A percentile compares a stretch with the other conserved stretches of the same genome.
These are phyloP conservation scores for Pleurotus djamor DNA, from an alignment of 768 basidiomycete genomes.

Conservation along the genomic window DNA sequence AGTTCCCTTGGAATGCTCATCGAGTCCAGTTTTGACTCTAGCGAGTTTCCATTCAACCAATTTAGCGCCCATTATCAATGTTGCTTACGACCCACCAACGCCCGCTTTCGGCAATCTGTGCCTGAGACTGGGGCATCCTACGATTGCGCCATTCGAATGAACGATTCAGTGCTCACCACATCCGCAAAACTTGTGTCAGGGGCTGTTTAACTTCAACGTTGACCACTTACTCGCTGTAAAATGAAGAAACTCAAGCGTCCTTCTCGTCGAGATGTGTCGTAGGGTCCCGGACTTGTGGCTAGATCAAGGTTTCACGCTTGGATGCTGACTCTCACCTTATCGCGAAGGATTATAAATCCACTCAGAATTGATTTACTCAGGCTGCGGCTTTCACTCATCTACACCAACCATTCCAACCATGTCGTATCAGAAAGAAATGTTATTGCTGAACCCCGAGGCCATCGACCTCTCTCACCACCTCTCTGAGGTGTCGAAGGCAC, in stretches of 20 bases:
- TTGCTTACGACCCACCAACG: too few relatives aligned
- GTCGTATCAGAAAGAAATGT: background rate
- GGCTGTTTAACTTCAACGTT: background rate
- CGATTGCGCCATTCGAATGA: background rate
- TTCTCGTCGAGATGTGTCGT: too few relatives aligned
- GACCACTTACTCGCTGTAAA: too few relatives aligned
- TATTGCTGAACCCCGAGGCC: constrained; percentile 28
- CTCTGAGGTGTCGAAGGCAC: constrained; percentile 48
- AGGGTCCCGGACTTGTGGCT: background rate
- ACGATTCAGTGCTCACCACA: background rate
- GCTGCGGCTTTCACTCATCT: background rate
- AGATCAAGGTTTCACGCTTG: background rate
- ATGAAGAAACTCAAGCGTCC: too few relatives aligned
- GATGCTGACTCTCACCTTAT: constrained; percentile 5
- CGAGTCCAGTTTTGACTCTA: too few relatives aligned
- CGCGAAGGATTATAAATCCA: constrained; percentile 4
- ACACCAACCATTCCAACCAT: background rate
- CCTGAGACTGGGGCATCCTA: background rate
- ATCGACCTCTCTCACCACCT: constrained; percentile 75
- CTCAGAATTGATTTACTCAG: background rate
- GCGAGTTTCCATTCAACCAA: too few relatives aligned
- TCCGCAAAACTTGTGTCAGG: background rate
- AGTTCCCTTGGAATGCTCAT: too few relatives aligned
- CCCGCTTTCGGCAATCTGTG: background rate
- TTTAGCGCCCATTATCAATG: too few relatives aligned